Evolutionary conservation across 352 stramenopile genomes (phyloP), one percentile per base, ranked within the genome.

Genomic region (Labyrinthula sp.): DNA sequence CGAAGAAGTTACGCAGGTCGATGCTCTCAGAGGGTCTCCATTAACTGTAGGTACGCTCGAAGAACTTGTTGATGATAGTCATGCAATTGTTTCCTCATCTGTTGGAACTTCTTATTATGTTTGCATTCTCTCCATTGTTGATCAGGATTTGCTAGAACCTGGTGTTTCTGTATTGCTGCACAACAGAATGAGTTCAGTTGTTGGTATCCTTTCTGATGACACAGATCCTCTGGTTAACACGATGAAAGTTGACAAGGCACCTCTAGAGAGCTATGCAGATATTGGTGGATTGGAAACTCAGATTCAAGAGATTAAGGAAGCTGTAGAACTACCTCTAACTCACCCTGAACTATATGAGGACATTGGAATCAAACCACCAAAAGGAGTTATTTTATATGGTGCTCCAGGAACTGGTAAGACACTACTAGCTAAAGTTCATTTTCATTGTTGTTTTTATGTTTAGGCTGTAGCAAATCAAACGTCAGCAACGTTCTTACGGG

Each of bases 21-120:
- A 99, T 54, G 89, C 98, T 48, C 70, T 99, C 31, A 79, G 91
- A 21, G 92, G 92, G 39, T 92, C 77, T 25, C 92, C 92, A 31
- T 84, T 99, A 66, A 78, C 75, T 30, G 87, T 99, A 22, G 89
- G 92, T 38, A 95, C 79, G 26, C 69, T 99, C 5, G 92, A 99
- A 62, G 92, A 99, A 68, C 92, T 99, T 66, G 97, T 99, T 59
- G 92, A 99, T 66, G 92, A 99, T 65, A 97, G 97, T 66, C 90
- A 99, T 66, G 88, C 88, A 20, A 99, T 99, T 61, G 89, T 99
- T 22, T 93, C 77, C 24, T 93, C 80, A 8, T 90, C 69, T 23
- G 84, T 95, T 24, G 89, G 91, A 0, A 88, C 90, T 1, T 89
- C 99, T 65, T 99, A 99, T 63, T 98, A 99, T 52, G 92, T 99